Base-by-base conservation (phyloP, 2,329 filamentous ascomycete species). In the Exserohilum turcica region DNA sequence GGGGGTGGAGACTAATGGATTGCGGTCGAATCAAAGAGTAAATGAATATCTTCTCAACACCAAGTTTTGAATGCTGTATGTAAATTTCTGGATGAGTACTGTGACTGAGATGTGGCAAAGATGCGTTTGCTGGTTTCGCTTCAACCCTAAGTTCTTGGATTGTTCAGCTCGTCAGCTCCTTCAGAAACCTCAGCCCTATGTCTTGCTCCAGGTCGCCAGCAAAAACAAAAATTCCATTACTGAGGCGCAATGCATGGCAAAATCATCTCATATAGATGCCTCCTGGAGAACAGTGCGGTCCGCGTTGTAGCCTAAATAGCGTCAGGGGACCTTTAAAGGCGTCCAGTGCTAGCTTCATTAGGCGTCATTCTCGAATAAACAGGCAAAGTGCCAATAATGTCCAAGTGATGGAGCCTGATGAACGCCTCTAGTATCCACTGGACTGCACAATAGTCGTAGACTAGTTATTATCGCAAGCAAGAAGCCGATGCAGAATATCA, bases 311-410 rank as follows among this genome's bases (percentile, higher is more conserved):
- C 48, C 43, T 52, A 12, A 13, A 10, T 35, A 35, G 10, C 24
- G 24, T 40, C 43, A 48, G 21, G 29, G 21, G 43, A 29, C 16
- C 19, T 9, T 37, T 35, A 36, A 35, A 52, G 48, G 43, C 48
- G 29, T 18, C 19, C 29, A 36, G 21, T 10, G 13, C 48, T 52
- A 52, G 47, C 43, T 38, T 7, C 16, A 40, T 52, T 19, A 9
- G 37, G 48, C 9, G 15, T 9, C 15, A 3, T n/a, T 24, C 5
- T 9, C n/a, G 10, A 24, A 18, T 27, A 42, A 42, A 42, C 1
- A 13, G 21, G 43, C 2, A 36, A 47, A 38, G 43, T 31, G 48
- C 40, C 48, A 44, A 45, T 31, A 50, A 38, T 27, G 27, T 50
- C 32, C 31, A 37, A 44, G 32, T 13, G 40, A 15, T 32, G 10